Conservation (phyloP, 2,329 filamentous ascomycete species). For the Pseudogymnoascus sp. region DNA sequence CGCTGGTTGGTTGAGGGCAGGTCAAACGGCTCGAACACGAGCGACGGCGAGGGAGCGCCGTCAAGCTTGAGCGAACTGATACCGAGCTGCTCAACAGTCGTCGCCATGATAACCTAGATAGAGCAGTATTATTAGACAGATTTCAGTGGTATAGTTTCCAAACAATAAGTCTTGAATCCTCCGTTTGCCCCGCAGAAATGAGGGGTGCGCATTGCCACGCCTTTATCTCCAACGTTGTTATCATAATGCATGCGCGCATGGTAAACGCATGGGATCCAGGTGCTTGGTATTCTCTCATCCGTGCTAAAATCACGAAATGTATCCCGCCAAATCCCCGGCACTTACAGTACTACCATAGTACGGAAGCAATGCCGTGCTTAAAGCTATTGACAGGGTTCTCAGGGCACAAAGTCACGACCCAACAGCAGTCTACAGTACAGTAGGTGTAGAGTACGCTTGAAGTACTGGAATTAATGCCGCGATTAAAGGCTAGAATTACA, state of each 20-base stretch:
- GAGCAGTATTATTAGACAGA: not conserved
- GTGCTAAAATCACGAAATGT: constrained; percentile 10
- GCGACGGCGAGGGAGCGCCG: constrained; percentile 14
- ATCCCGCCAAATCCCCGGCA: not conserved
- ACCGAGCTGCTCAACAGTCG: constrained; percentile 6
- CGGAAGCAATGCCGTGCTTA: not conserved
- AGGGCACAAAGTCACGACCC: not conserved
- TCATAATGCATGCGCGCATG: constrained; percentile 3
- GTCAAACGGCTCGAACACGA: constrained; percentile 33
- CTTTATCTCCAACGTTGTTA: not conserved
- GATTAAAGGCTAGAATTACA: not conserved
- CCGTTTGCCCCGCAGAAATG: not conserved
- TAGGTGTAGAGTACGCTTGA: not conserved
- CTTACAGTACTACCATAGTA: too few species aligned
- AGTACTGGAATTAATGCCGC: not conserved
- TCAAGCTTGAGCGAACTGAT: constrained; percentile 19
- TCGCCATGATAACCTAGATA: not conserved
- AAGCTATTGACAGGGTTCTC: not conserved
- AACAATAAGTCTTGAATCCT: not conserved
- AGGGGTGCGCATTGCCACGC: not conserved
- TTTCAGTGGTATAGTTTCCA: not conserved
- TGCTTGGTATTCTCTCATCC: constrained; percentile 9
- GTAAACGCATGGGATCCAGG: not conserved
- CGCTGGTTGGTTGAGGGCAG: constrained; percentile 37
- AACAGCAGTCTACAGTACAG: not conserved